Evolutionary conservation across 2,329 filamentous ascomycete genomes (phyloP).

Genomic region (Alternaria solani): DNA sequence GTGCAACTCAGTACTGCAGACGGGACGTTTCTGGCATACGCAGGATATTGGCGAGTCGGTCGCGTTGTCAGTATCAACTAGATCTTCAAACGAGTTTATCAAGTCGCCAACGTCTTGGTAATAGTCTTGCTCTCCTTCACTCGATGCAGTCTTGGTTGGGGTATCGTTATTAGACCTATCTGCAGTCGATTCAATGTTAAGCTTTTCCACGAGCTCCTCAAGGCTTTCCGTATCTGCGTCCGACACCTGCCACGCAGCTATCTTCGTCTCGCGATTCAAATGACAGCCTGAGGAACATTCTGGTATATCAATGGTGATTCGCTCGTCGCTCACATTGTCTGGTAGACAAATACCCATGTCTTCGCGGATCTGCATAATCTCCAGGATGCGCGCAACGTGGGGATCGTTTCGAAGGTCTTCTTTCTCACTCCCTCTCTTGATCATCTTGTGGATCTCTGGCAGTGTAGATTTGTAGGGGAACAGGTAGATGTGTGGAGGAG

Average conservation of each 20-base stretch:
- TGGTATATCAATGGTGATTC: constrained; percentile 18
- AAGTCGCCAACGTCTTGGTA: background rate
- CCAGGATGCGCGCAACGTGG: constrained; percentile 8
- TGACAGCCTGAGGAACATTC: background rate
- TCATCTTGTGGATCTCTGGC: constrained; percentile 15
- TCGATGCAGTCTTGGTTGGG: background rate
- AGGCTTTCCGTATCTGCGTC: background rate
- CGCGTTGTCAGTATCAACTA: background rate
- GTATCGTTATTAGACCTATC: too few species aligned
- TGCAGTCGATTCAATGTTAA: background rate
- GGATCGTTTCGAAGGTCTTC: constrained; percentile 2
- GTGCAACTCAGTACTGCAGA: background rate
- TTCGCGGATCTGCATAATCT: constrained; percentile 24
- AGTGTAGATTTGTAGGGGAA: constrained; percentile 23
- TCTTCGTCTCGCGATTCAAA: background rate
- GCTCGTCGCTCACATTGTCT: constrained; percentile 9
- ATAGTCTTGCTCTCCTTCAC: background rate
- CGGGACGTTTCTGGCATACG: background rate
- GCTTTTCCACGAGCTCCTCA: background rate
- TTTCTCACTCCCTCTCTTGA: constrained; percentile 4
- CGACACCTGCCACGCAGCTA: constrained; percentile 11
- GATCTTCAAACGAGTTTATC: background rate
- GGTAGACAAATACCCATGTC: constrained; percentile 19
- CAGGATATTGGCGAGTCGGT: background rate
- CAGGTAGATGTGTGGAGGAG: constrained; percentile 19